A percentile compares a stretch with the other conserved stretches of the same genome.
phyloP scores from a whole-genome alignment of 352 stramenopile species.

The Phytophthora pluvialis region DNA sequence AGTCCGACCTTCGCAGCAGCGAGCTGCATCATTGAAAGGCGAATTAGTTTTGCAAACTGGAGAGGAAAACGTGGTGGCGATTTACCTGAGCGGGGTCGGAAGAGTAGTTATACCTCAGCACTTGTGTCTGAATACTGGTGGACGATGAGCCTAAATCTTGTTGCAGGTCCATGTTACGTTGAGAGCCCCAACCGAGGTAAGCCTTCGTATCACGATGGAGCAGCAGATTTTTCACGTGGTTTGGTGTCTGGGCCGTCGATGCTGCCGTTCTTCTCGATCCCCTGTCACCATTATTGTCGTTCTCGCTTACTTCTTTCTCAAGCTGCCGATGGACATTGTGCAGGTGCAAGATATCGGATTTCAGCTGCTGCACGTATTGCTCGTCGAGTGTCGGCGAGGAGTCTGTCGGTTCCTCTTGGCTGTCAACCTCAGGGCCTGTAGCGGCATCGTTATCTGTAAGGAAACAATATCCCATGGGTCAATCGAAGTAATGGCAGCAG shows the following conservation, averaged over 20 bases:
- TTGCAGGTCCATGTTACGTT: constrained; percentile 6
- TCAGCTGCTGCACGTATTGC: constrained; percentile 63
- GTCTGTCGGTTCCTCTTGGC: not conserved
- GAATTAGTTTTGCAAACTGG: constrained; percentile 1
- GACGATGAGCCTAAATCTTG: constrained; percentile 1
- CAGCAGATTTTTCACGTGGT: constrained; percentile 68
- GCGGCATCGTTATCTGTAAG: constrained; percentile 2
- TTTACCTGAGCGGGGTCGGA: constrained; percentile 49
- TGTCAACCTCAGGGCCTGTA: constrained; percentile 8
- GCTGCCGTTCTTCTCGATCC: not conserved
- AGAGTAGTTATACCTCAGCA: constrained; percentile 59
- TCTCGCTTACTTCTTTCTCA: constrained; percentile 15
- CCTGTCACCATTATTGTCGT: constrained; percentile 9
- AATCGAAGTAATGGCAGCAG: not conserved
- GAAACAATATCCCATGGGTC: not conserved
- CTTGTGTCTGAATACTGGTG: constrained; percentile 31
- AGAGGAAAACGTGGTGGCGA: not conserved
- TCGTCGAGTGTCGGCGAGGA: constrained; percentile 32
- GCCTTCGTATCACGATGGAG: constrained; percentile 54
- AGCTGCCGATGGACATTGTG: constrained; percentile 33
- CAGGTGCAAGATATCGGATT: constrained; percentile 58
- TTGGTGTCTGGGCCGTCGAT: constrained; percentile 26
- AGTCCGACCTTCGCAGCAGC: constrained; percentile 40
- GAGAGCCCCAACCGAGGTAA: constrained; percentile 21
- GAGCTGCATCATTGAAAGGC: constrained; percentile 28